These are phyloP conservation scores for Pythium myriotylum DNA, from an alignment of 352 stramenopile genomes.

Conservation along the genomic window DNA sequence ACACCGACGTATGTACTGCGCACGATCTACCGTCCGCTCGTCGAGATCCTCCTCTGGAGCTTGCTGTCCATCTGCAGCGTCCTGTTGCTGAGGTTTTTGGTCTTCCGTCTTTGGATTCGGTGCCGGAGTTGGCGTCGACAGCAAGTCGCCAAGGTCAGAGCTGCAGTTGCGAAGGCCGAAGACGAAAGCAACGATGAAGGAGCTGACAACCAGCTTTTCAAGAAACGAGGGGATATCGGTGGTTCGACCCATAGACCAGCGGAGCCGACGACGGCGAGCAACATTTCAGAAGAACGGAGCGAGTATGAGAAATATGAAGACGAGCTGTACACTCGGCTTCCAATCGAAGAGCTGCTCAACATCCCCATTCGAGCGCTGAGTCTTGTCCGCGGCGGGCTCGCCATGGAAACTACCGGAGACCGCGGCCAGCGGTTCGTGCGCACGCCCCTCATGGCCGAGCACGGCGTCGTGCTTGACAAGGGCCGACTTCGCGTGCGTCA, in stretches of 20 bases:
- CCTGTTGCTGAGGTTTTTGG: background rate
- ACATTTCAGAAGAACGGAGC: background rate
- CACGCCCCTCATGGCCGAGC: constrained; percentile 37
- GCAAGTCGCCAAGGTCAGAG: background rate
- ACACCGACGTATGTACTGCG: constrained; percentile 13
- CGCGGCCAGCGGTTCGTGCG: constrained; percentile 39
- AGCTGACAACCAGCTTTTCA: constrained; percentile 2
- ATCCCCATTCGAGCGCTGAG: constrained; percentile 45
- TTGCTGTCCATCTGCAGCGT: constrained; percentile 3
- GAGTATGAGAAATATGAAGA: background rate
- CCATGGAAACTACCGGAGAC: constrained; percentile 21
- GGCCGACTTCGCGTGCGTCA: constrained; percentile 39
- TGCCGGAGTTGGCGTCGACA: background rate
- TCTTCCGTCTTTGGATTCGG: background rate
- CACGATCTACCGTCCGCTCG: constrained; percentile 14
- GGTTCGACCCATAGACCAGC: too few relatives aligned
- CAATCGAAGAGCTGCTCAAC: constrained; percentile 53
- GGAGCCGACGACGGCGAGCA: background rate
- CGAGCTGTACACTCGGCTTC: constrained; percentile 39
- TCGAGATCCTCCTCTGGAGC: constrained; percentile 12
- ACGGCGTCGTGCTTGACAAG: constrained; percentile 53
- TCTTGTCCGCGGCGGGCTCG: constrained; percentile 37
- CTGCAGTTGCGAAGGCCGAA: background rate
- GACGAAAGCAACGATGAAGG: background rate
- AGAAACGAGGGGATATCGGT: background rate